phyloP scores from a whole-genome alignment of 129 eudicot genomes.

The Tanacetum coccineum region DNA sequence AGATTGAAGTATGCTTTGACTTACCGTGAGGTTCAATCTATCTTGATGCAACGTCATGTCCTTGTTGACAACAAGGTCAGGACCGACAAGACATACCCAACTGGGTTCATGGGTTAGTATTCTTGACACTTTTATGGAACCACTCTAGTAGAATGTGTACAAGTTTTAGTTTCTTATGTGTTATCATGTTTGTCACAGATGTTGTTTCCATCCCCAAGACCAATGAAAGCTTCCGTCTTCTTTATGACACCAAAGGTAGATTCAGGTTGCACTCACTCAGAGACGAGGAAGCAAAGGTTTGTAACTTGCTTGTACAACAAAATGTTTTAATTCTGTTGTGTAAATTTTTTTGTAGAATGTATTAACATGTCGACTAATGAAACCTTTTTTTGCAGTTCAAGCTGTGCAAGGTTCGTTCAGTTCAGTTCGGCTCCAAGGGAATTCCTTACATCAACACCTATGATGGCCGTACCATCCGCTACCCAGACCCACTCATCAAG shows the following conservation, averaged over 20 bases:
- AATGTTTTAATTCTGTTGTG: too few species aligned
- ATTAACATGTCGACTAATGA: neutral
- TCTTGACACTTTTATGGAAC: too few species aligned
- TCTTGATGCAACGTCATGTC: slow-evolving; percentile 58
- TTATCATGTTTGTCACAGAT: slow-evolving; percentile 24
- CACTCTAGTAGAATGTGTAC: too few species aligned
- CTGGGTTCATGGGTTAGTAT: slow-evolving; percentile 56
- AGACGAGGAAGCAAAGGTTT: slow-evolving; percentile 60
- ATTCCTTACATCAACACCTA: slow-evolving; percentile 64
- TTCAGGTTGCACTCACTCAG: slow-evolving; percentile 55
- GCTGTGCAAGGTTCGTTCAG: slow-evolving; percentile 63
- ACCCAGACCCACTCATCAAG: slow-evolving; percentile 62
- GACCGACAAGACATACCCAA: slow-evolving; percentile 61
- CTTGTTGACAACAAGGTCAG: slow-evolving; percentile 58
- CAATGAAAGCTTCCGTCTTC: slow-evolving; percentile 54
- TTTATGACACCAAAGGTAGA: slow-evolving; percentile 57
- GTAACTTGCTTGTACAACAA: neutral
- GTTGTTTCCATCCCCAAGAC: slow-evolving; percentile 63
- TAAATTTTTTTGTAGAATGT: too few species aligned
- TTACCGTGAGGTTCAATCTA: slow-evolving; percentile 55
- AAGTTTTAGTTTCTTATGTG: too few species aligned
- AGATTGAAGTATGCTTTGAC: slow-evolving; percentile 53
- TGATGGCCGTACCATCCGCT: slow-evolving; percentile 61
- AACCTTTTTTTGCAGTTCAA: slow-evolving; percentile 38
- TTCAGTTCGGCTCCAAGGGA: slow-evolving; percentile 59